These are phyloP conservation scores for Alisma plantagoaquatica DNA, from an alignment of 106 monocot genomes.

Conservation along the genomic window DNA sequence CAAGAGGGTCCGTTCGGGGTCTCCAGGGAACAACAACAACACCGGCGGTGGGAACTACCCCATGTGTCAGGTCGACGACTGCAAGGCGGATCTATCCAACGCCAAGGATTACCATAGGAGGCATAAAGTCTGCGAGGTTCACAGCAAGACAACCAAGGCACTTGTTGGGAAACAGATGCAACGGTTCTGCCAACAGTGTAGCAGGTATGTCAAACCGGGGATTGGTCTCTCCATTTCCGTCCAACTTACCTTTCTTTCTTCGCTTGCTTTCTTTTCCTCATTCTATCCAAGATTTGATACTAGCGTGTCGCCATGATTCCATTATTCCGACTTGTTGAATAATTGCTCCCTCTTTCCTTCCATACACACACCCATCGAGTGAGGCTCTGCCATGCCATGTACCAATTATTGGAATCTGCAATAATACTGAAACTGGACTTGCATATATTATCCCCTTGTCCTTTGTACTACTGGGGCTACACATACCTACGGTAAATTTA, in stretches of 20 bases:
- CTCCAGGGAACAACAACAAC: no score
- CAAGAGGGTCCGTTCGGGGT: slow-evolving; percentile 33
- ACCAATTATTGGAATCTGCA: no score
- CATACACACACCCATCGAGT: background rate
- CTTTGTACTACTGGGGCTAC: no score
- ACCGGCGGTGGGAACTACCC: slow-evolving; percentile 37
- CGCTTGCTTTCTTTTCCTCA: background rate
- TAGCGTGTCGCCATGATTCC: background rate
- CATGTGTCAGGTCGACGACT: slow-evolving; percentile 96
- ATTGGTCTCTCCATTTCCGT: background rate
- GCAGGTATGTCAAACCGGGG: slow-evolving; percentile 74
- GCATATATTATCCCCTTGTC: background rate
- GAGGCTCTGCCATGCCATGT: background rate
- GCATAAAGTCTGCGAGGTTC: slow-evolving; percentile 91
- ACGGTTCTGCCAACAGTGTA: slow-evolving; percentile 98
- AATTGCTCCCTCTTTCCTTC: background rate
- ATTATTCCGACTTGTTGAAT: background rate
- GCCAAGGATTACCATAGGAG: slow-evolving; percentile 96
- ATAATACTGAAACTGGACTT: no score
- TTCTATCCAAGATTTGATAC: background rate
- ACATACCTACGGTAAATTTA: background rate
- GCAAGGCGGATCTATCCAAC: slow-evolving; percentile 53
- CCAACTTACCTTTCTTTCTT: background rate
- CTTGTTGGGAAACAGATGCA: slow-evolving; percentile 86
- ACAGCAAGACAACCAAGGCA: slow-evolving; percentile 80